A percentile compares a stretch with the other conserved stretches of the same genome.
Conservation (phyloP, 441 rosid genomes). For the Arabidopsis lyrata region DNA sequence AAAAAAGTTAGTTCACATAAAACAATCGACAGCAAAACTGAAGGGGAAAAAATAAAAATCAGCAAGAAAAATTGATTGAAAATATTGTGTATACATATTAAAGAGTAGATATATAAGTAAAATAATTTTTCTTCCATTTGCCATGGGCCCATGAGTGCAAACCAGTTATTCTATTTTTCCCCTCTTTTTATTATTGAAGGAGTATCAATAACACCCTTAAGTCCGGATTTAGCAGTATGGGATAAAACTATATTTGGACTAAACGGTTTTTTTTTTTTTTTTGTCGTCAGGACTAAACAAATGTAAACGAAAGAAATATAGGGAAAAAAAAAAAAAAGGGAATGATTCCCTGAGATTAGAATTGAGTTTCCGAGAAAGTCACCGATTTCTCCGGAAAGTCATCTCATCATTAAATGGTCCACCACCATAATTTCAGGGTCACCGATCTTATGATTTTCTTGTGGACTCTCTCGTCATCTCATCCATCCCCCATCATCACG, state of each 20-base stretch:
- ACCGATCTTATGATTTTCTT: conserved; percentile 41
- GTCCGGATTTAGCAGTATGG: not conserved
- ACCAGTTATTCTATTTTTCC: too few species aligned
- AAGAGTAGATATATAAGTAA: not conserved
- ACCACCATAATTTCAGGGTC: conserved; percentile 63
- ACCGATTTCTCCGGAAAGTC: conserved; percentile 56
- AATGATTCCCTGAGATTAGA: conserved; percentile 28
- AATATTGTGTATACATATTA: too few species aligned
- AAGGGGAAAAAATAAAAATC: too few species aligned
- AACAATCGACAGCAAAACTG: not conserved
- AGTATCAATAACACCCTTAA: not conserved
- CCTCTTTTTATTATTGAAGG: too few species aligned
- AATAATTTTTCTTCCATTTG: too few species aligned
- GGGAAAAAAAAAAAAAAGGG: not conserved
- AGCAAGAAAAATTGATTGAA: too few species aligned
- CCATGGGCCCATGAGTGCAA: too few species aligned
- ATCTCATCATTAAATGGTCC: conserved; percentile 67
- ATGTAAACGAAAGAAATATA: not conserved
- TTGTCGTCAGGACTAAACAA: too few species aligned
- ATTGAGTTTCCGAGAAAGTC: conserved; percentile 58
- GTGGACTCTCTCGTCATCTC: conserved; percentile 42
- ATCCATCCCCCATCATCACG: conserved; percentile 35
- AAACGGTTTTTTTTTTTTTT: too few species aligned
- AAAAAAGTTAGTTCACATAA: not conserved
- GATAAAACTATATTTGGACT: not conserved